Conservation (phyloP, 768 basidiomycete genomes). For the Rhizopogon vulgaris region DNA sequence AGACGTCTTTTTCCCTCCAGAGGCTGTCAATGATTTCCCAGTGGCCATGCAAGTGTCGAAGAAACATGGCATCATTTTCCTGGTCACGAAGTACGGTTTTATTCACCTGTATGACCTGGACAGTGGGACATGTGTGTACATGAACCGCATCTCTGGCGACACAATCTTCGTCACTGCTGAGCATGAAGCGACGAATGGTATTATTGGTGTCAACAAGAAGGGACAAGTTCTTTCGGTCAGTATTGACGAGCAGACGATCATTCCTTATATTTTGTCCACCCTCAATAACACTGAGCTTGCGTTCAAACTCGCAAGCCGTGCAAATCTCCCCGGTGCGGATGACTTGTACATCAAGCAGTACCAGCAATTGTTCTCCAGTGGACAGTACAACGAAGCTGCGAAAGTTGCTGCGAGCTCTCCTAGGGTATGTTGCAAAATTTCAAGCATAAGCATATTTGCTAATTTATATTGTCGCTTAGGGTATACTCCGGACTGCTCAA, state of each 20-base stretch:
- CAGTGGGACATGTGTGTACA: slow-evolving; percentile 95
- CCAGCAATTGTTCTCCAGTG: slow-evolving; percentile 81
- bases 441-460: not conserved
- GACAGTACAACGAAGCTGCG: slow-evolving; percentile 90
- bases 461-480: slow-evolving; percentile 36
- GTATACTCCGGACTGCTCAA: slow-evolving; percentile 89
- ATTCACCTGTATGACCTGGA: slow-evolving; percentile 99
- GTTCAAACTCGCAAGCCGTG: slow-evolving; percentile 95
- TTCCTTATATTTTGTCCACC: slow-evolving; percentile 90
- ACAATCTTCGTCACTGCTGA: slow-evolving; percentile 99
- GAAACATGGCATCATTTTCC: slow-evolving; percentile 93
- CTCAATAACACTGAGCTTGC: slow-evolving; percentile 97
- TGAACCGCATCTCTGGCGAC: slow-evolving; percentile 99
- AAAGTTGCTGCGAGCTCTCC: slow-evolving; percentile 98
- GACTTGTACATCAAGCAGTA: slow-evolving; percentile 95
- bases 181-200: slow-evolving; percentile 89
- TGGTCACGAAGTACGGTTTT: slow-evolving; percentile 98
- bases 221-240: slow-evolving; percentile 96
- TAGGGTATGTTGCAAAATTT: slow-evolving; percentile 41
- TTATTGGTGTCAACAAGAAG: slow-evolving; percentile 99
- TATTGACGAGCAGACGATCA: slow-evolving; percentile 92
- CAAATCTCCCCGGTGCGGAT: slow-evolving; percentile 94
- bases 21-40: slow-evolving; percentile 97
- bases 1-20: slow-evolving; percentile 98
- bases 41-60: slow-evolving; percentile 99